Percentiles rank a stretch among this genome's conserved stretches.
Evolutionary conservation across 495 filamentous ascomycete species (phyloP).

Genomic region (Massariosphaeria phaeospora): DNA sequence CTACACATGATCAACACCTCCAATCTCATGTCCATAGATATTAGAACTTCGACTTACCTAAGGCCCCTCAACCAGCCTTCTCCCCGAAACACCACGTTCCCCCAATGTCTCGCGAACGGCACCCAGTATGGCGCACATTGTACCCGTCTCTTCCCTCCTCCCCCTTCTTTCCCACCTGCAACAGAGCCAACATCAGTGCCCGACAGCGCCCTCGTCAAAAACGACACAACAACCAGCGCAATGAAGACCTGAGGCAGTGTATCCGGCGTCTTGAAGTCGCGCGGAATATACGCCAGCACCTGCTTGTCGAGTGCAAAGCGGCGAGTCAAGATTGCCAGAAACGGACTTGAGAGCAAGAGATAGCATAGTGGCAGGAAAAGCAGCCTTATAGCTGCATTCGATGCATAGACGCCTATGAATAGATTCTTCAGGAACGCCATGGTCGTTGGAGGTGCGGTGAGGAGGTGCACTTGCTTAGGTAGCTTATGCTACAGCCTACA

Average conservation of each 20-base stretch:
- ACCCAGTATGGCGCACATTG: slow-evolving; percentile 55
- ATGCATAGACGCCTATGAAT: slow-evolving; percentile 26
- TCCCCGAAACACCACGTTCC: slow-evolving; percentile 46
- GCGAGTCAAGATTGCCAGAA: slow-evolving; percentile 15
- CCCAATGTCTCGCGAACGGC: slow-evolving; percentile 53
- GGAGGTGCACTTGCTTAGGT: no score
- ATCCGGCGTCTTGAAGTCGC: slow-evolving; percentile 8
- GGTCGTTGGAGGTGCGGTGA: background rate
- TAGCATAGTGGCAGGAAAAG: slow-evolving; percentile 28
- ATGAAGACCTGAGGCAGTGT: slow-evolving; percentile 19
- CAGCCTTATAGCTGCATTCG: slow-evolving; percentile 22
- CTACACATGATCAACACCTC: slow-evolving; percentile 19
- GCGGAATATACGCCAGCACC: background rate
- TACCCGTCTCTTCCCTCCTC: slow-evolving; percentile 35
- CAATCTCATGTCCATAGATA: background rate
- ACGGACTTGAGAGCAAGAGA: slow-evolving; percentile 18
- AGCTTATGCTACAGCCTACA: no score
- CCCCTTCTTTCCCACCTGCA: slow-evolving; percentile 3
- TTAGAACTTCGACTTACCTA: slow-evolving; percentile 42
- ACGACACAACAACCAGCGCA: slow-evolving; percentile 12
- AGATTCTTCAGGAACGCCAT: slow-evolving; percentile 20
- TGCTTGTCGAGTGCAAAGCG: slow-evolving; percentile 2
- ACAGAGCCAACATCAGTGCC: slow-evolving; percentile 2
- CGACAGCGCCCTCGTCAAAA: slow-evolving; percentile 31
- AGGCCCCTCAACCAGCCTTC: slow-evolving; percentile 42